Conservation (phyloP, 768 basidiomycete species). For the Coprinopsis sp. region DNA sequence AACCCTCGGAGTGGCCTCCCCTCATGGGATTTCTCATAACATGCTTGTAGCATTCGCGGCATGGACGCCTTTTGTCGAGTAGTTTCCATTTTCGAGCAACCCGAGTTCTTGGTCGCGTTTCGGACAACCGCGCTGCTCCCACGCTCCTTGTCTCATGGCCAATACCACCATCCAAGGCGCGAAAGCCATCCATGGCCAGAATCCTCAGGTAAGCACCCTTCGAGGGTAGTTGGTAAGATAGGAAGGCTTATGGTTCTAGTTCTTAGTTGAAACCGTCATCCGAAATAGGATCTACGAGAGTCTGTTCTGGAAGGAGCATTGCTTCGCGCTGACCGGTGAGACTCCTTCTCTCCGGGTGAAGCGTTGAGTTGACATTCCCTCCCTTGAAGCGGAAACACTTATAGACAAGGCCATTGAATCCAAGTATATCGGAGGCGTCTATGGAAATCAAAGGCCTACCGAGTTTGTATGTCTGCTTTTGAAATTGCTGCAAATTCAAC, state of each 20-base stretch:
- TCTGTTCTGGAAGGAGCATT: conserved; percentile 96
- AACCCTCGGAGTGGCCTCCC: too few relatives aligned
- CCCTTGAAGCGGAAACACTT: conserved; percentile 70
- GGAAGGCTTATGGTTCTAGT: conserved; percentile 50
- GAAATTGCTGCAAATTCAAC: conserved; percentile 95
- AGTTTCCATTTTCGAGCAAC: too few relatives aligned
- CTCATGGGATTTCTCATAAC: too few relatives aligned
- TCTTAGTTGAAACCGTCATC: conserved; percentile 93
- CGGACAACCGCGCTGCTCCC: too few relatives aligned
- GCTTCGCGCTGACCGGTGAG: conserved; percentile 91
- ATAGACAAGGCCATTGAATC: conserved; percentile 91
- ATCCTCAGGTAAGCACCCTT: conserved; percentile 97
- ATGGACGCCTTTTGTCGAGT: too few relatives aligned
- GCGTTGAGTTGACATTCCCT: neutral
- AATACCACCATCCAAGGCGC: conserved; percentile 91
- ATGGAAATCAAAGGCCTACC: conserved; percentile 92
- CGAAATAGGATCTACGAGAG: conserved; percentile 95
- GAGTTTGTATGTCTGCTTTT: conserved; percentile 89
- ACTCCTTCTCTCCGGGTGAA: neutral
- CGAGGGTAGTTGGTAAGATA: too few relatives aligned
- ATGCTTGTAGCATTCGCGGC: too few relatives aligned
- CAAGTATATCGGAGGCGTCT: conserved; percentile 85
- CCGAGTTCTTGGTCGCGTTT: too few relatives aligned
- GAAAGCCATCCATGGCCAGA: conserved; percentile 89
- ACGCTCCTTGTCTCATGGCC: too few relatives aligned